A percentile compares a stretch with the other conserved stretches of the same genome.
These are phyloP conservation scores for Rhododendron vialii DNA, from an alignment of 148 eudicot genomes.

Conservation along the genomic window DNA sequence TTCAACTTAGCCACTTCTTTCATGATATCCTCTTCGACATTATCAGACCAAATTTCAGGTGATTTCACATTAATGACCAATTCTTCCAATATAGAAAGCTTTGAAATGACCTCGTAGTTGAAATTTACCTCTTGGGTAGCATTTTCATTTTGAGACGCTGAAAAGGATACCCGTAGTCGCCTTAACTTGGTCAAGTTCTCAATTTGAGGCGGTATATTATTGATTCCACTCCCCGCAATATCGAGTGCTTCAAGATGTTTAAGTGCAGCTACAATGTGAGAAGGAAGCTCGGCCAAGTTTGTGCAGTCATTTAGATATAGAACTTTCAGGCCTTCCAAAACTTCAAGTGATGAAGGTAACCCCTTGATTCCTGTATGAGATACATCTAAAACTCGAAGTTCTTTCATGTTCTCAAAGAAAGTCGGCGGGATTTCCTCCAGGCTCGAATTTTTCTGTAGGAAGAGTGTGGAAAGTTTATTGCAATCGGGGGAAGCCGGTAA, in stretches of 20 bases:
- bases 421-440: not conserved
- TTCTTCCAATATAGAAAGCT: conserved; percentile 7
- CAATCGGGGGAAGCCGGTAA: conserved; percentile 13
- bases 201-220: not conserved
- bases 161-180: conserved; percentile 12
- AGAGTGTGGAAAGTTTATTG: not conserved
- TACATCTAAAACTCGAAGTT: conserved; percentile 14
- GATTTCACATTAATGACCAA: conserved; percentile 11
- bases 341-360: conserved; percentile 2
- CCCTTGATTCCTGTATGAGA: conserved; percentile 4
- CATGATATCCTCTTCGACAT: not conserved
- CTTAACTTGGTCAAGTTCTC: not conserved
- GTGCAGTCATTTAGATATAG: conserved; percentile 5
- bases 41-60: not conserved
- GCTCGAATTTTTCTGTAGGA: not conserved
- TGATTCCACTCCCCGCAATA: conserved; percentile 14
- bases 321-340: not conserved
- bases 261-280: not conserved
- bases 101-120: conserved; percentile 2
- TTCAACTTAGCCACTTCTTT: not conserved
- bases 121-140: not conserved
- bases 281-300: conserved; percentile 7
- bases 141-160: not conserved
- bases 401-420: conserved; percentile 11
- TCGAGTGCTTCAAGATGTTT: conserved; percentile 13